phyloP scores from a whole-genome alignment of 768 basidiomycete species.

The Trametes gibbosa region DNA sequence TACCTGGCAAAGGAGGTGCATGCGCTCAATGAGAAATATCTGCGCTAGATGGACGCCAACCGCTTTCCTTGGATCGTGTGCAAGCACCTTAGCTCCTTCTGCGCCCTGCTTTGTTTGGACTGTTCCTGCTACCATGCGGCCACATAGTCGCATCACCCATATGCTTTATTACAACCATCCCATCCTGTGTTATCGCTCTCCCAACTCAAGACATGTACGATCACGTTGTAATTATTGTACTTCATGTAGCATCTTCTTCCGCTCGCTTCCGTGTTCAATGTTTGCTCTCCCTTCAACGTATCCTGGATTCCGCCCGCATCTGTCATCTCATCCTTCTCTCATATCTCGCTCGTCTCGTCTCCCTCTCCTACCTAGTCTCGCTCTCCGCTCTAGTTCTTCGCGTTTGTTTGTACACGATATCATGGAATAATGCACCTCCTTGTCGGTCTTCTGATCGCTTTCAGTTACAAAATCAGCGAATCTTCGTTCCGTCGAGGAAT shows the following conservation, averaged over 20 bases:
- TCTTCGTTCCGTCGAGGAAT: neutral
- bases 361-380: neutral
- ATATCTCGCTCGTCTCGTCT: neutral
- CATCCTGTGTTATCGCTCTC: neutral
- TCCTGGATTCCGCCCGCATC: neutral
- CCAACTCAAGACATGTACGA: constrained; percentile 2
- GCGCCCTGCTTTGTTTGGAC: neutral
- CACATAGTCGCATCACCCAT: too few relatives aligned
- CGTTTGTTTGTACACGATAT: constrained; percentile 4
- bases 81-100: neutral
- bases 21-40: constrained; percentile 81
- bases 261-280: neutral
- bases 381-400: neutral
- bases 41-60: constrained; percentile 33
- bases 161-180: too few relatives aligned
- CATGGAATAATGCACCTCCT: constrained; percentile 1
- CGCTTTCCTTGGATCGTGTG: too few relatives aligned
- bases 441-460: neutral
- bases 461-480: neutral
- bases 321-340: neutral
- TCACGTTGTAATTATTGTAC: constrained; percentile 11
- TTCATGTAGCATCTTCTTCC: constrained; percentile 3
- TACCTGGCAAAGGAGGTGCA: constrained; percentile 85
- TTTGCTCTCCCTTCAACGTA: neutral
- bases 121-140: neutral